Evolutionary conservation across 164 flowering plant species (phyloP), one percentile per base, ranked within the genome.

Genomic region (Annona cherimola): DNA sequence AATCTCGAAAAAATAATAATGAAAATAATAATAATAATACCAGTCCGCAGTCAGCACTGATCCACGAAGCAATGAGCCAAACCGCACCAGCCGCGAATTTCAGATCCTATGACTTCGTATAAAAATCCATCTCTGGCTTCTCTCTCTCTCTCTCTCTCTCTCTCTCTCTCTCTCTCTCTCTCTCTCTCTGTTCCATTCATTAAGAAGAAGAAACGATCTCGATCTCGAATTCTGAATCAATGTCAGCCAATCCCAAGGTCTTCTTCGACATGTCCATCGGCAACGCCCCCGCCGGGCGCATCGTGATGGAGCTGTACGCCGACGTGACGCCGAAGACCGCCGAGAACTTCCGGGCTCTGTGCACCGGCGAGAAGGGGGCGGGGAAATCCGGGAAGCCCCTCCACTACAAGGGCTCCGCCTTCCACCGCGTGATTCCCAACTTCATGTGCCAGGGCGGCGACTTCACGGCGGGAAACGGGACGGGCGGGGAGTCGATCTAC

Each of bases 301-400:
- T 91, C 82, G 84, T 91, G 43, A 91, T 91, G 90, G 96, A 91
- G 82, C 91, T 91, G 45, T 91, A 9, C 82, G 88, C 89, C 9
- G 93, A 91, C 74, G 70, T 66, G 1, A 73, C 75, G 0, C 93
- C 93, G 0, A 76, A 77, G 18, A 89, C 97, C 20, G 90, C 88
- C 5, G 94, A 89, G 84, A 89, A 88, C 79, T 91, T 89, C 89
- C 86, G 92, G 3, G 92, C 94, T 0, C 90, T 89, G 70, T 91
- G 92, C 88, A 90, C 94, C 11, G 93, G 94, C 26, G 94, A 88
- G 90, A 91, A 89, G 73, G 85, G 82, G 43, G 63, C 4, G 50
- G 83, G 83, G 9, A 67, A 63, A 12, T 20, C 63, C 41, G 83
- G 83, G 4, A 82, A 82, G 73, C 78, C 80, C 11, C 75, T 81